Evolutionary conservation across 2,329 filamentous ascomycete genomes (phyloP).

Genomic region (Colletotrichum sp.): DNA sequence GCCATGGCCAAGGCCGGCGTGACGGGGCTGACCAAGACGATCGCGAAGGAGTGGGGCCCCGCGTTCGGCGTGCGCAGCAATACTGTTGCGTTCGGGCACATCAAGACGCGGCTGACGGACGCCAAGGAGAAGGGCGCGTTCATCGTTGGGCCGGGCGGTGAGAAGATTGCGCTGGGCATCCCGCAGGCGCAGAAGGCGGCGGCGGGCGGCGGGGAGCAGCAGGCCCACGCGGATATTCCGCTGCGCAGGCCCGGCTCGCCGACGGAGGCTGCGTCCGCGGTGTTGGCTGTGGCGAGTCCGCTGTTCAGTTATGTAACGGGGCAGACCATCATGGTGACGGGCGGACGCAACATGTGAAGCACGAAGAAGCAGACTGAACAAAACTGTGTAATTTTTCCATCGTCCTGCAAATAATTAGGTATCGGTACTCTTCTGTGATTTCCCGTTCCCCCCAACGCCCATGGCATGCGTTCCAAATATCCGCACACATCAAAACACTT

Average conservation of each 20-base stretch:
- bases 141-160: slow-evolving; percentile 75
- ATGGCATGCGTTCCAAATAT: neutral
- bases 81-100: slow-evolving; percentile 84
- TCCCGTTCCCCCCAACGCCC: slow-evolving; percentile 21
- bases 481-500: neutral
- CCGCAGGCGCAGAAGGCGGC: slow-evolving; percentile 61
- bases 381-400: neutral
- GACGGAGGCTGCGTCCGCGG: slow-evolving; percentile 78
- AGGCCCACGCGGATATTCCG: slow-evolving; percentile 73
- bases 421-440: slow-evolving; percentile 14
- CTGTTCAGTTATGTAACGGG: slow-evolving; percentile 85
- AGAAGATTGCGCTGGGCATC: slow-evolving; percentile 77
- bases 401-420: slow-evolving; percentile 15
- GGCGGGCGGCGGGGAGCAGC: slow-evolving; percentile 20
- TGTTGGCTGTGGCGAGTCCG: slow-evolving; percentile 81
- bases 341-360: slow-evolving; percentile 67
- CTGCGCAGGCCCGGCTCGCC: slow-evolving; percentile 78
- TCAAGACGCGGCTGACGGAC: slow-evolving; percentile 79
- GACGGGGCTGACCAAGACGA: slow-evolving; percentile 83
- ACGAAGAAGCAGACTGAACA: neutral
- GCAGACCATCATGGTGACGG: slow-evolving; percentile 87
- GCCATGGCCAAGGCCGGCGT: slow-evolving; percentile 85
- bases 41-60: slow-evolving; percentile 89
- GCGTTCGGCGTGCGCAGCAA: slow-evolving; percentile 82
- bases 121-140: slow-evolving; percentile 87